Conservation (phyloP, 805 yeast genomes). For the Barnettozyma pratensis region DNA sequence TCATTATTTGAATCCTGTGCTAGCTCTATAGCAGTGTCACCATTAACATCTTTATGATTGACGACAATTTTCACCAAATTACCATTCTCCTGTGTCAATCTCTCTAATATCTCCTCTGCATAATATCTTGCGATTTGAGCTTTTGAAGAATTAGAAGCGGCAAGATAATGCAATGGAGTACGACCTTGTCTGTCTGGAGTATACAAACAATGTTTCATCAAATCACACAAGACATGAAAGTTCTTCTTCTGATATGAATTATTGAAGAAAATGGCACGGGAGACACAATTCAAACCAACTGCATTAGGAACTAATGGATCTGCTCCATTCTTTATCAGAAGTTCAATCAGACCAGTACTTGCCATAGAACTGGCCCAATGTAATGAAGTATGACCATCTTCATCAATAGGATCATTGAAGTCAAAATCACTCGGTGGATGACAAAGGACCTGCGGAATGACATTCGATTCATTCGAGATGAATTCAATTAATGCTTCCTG, state of each 20-base stretch:
- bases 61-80: slow-evolving; percentile 50
- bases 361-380: slow-evolving; percentile 90
- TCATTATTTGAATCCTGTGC: slow-evolving; percentile 56
- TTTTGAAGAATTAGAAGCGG: slow-evolving; percentile 46
- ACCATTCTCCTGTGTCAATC: slow-evolving; percentile 34
- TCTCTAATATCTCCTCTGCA: slow-evolving; percentile 42
- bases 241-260: slow-evolving; percentile 63
- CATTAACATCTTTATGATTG: slow-evolving; percentile 75
- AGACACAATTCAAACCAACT: slow-evolving; percentile 64
- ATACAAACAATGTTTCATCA: slow-evolving; percentile 59
- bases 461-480: slow-evolving; percentile 36
- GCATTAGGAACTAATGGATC: slow-evolving; percentile 48
- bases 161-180: slow-evolving; percentile 68
- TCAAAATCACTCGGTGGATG: slow-evolving; percentile 60
- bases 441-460: slow-evolving; percentile 33
- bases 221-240: slow-evolving; percentile 53
- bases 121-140: slow-evolving; percentile 51
- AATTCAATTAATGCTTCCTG: slow-evolving; percentile 41
- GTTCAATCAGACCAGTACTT: slow-evolving; percentile 51
- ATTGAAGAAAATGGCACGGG: slow-evolving; percentile 65
- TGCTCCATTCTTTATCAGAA: slow-evolving; percentile 55
- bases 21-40: slow-evolving; percentile 82
- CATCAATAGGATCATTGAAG: slow-evolving; percentile 65
- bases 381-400: slow-evolving; percentile 74
- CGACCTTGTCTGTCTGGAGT: slow-evolving; percentile 70